Base-by-base conservation (phyloP, 768 basidiomycete species). In the Thelephora ganbajun region DNA sequence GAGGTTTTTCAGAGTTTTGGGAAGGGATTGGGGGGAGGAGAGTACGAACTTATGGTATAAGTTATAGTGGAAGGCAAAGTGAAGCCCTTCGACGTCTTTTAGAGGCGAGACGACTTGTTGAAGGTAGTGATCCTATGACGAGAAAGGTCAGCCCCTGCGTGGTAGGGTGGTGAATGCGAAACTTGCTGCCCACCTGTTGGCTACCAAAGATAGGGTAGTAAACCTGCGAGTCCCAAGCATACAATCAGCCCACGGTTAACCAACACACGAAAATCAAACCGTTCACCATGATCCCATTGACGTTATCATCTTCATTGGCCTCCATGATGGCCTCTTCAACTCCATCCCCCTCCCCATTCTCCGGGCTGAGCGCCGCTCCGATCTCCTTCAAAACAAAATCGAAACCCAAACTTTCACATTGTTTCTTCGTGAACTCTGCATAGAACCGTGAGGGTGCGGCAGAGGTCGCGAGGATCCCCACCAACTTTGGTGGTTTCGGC, bases 31-130 rank as follows among this genome's bases (percentile, higher is more conserved):
- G 4, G 30, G 30, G 18, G 18, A 22, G 46, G 6, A 23, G 12
- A 48, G 30, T n/a, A 53, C 77, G 47, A 54, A 94, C 92, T 94
- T 96, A 71, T 94, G 90, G 63, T 93, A 92, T 47, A 94, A 68
- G 62, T 93, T 94, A 59, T 83, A 87, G 58, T 91, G 85, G 61
- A 96, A 98, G 61, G 93, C 93, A 70, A 88, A 89, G 65, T 99
- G 80, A 46, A 99, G 72, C 2, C 96, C 94, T 65, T 99, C 96
- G 51, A 99, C 96, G 56, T 99, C 96, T 66, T 99, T 99, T 53
- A 84, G 74, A 2, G 96, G 92, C 0, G 90, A 92, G 6, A 99
- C 92, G 48, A 97, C 79, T 69, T 97, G 94, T 63, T 99, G 96
- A 48, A 99, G 69, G 63, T 99, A 99, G 59, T 94, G 90, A 60